Evolutionary conservation across 75 land plant species (phyloP).

Genomic region (Chamaecyparis obtusa): DNA sequence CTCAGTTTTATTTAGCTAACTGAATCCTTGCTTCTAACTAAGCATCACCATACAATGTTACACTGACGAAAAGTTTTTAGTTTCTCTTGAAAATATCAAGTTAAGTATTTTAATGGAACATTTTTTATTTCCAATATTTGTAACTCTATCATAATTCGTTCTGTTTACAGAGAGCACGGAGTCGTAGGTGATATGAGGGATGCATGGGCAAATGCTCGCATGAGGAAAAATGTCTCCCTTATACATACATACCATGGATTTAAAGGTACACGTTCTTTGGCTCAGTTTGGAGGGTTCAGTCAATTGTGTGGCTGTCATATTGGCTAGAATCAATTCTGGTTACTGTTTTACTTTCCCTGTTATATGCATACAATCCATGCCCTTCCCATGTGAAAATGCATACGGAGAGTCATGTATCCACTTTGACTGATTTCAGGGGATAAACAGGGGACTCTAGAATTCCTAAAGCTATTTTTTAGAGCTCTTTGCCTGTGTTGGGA

Average conservation of each 20-base stretch:
- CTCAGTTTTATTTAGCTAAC: background rate
- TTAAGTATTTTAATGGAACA: background rate
- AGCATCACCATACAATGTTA: background rate
- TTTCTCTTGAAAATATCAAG: background rate
- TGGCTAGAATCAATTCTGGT: too few species aligned
- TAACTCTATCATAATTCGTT: background rate
- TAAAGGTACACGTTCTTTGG: slow-evolving; percentile 46
- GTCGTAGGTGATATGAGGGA: slow-evolving; percentile 86
- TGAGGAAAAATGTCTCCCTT: slow-evolving; percentile 63
- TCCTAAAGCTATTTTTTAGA: slow-evolving; percentile 68
- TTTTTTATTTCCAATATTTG: background rate
- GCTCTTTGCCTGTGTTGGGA: slow-evolving; percentile 96
- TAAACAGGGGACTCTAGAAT: slow-evolving; percentile 69
- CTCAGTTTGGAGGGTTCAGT: background rate
- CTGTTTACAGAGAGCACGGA: slow-evolving; percentile 71
- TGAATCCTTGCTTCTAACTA: background rate
- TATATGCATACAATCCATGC: background rate
- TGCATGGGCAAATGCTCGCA: slow-evolving; percentile 74
- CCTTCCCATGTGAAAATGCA: background rate
- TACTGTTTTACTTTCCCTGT: background rate
- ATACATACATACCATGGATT: slow-evolving; percentile 94
- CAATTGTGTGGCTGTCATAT: background rate
- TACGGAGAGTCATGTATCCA: background rate
- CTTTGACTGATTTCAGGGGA: slow-evolving; percentile 46
- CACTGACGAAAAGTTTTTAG: background rate